These are phyloP conservation scores for Cinnamomum micranthum DNA, from an alignment of 164 flowering plant genomes.

Conservation along the genomic window DNA sequence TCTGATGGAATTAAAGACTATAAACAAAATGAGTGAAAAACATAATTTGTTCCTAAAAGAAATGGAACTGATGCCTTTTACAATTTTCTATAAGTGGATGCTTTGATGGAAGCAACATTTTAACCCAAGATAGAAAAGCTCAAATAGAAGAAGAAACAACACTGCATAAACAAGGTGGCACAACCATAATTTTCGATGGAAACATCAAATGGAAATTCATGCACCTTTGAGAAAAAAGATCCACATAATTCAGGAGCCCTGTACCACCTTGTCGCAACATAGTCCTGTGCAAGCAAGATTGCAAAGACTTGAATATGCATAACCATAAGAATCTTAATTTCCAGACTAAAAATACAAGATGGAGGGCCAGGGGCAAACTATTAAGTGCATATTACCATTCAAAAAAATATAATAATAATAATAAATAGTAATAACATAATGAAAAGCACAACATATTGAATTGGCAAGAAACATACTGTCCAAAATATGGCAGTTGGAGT, in stretches of 20 bases:
- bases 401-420: background rate
- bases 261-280: constrained; percentile 98
- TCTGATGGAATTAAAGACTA: background rate
- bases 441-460: background rate
- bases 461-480: constrained; percentile 50
- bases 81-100: no score
- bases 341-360: background rate
- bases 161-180: no score
- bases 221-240: constrained; percentile 95
- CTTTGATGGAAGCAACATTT: no score
- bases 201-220: background rate
- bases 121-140: no score
- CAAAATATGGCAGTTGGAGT: constrained; percentile 85
- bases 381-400: background rate
- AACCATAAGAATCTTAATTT: no score
- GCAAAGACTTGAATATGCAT: constrained; percentile 4
- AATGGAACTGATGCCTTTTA: no score
- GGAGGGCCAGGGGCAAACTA: background rate
- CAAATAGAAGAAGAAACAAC: no score
- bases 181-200: background rate
- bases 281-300: constrained; percentile 49
- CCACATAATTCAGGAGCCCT: constrained; percentile 98
- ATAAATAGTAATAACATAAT: background rate
- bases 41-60: background rate
- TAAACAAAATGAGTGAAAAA: background rate